Percentiles rank a stretch among this genome's conserved stretches.
These are phyloP conservation scores for Teunomyces barrocoloradensis DNA, from an alignment of 805 yeast genomes.

Conservation along the genomic window DNA sequence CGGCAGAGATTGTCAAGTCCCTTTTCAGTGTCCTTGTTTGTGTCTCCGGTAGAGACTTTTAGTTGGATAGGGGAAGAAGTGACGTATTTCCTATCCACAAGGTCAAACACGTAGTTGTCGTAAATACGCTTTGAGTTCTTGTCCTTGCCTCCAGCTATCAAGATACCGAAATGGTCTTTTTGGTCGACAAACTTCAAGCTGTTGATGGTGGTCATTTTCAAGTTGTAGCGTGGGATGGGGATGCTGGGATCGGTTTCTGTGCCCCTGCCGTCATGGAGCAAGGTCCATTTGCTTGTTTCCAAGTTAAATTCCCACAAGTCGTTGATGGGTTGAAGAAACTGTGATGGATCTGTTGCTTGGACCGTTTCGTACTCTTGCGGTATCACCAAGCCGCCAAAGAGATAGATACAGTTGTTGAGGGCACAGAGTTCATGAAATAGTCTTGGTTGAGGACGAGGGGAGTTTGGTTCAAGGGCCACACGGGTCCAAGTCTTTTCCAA, in stretches of 20 bases:
- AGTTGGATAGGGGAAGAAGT: conserved; percentile 17
- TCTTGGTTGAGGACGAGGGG: conserved; percentile 42
- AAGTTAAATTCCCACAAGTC: conserved; percentile 71
- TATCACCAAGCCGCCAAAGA: conserved; percentile 64
- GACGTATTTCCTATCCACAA: conserved; percentile 38
- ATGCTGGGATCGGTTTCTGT: conserved; percentile 17
- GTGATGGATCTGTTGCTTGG: conserved; percentile 31
- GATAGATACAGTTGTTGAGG: conserved; percentile 48
- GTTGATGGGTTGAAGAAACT: conserved; percentile 43
- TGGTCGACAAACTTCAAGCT: conserved; percentile 35
- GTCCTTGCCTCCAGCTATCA: conserved; percentile 55
- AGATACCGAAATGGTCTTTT: conserved; percentile 45
- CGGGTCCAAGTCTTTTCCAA: conserved; percentile 59
- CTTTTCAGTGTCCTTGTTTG: conserved; percentile 9
- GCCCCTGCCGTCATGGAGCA: conserved; percentile 38
- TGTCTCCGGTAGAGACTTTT: conserved; percentile 12
- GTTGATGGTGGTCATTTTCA: conserved; percentile 44
- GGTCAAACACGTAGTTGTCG: conserved; percentile 43
- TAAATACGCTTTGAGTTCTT: conserved; percentile 27
- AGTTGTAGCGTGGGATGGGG: conserved; percentile 49
- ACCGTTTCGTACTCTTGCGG: conserved; percentile 15
- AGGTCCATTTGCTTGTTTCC: conserved; percentile 51
- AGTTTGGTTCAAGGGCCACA: conserved; percentile 18
- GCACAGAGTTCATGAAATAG: conserved; percentile 59
- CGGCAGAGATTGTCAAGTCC: conserved; percentile 13